A percentile compares a stretch with the other conserved stretches of the same genome.
Conservation (phyloP, 495 filamentous ascomycete species). For the Trichoderma reesei region DNA sequence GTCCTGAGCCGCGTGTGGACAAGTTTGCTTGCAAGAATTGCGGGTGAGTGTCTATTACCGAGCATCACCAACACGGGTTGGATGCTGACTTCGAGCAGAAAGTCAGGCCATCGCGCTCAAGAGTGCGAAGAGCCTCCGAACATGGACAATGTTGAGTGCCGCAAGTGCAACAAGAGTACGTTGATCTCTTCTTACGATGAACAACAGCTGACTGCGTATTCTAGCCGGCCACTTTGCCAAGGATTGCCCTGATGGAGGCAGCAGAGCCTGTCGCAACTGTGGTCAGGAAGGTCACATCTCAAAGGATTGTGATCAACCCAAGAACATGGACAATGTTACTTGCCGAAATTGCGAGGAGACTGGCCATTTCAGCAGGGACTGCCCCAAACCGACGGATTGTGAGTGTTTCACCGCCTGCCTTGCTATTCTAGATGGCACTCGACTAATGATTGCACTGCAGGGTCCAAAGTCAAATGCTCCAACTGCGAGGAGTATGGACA, state of each 20-base stretch:
- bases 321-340: slow-evolving; percentile 51
- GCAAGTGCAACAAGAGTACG: slow-evolving; percentile 50
- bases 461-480: slow-evolving; percentile 60
- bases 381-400: slow-evolving; percentile 68
- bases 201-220: slow-evolving; percentile 3
- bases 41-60: slow-evolving; percentile 38
- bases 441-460: slow-evolving; percentile 24
- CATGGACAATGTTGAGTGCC: slow-evolving; percentile 50
- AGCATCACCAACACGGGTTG: neutral
- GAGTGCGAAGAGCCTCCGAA: slow-evolving; percentile 48
- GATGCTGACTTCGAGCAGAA: slow-evolving; percentile 20
- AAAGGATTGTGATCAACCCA: slow-evolving; percentile 43
- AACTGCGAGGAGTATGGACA: slow-evolving; percentile 73
- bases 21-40: slow-evolving; percentile 75
- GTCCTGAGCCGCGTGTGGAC: slow-evolving; percentile 41
- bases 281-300: slow-evolving; percentile 55
- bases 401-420: slow-evolving; percentile 16
- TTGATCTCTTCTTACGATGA: neutral
- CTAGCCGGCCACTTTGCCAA: slow-evolving; percentile 73
- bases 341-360: slow-evolving; percentile 71
- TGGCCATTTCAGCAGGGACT: slow-evolving; percentile 66
- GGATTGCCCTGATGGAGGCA: slow-evolving; percentile 60
- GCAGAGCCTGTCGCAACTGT: slow-evolving; percentile 59
- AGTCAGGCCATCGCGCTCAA: slow-evolving; percentile 35
- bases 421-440: neutral